Base-by-base conservation (phyloP, 305 asterid genomes). In the Salvia sclarea region DNA sequence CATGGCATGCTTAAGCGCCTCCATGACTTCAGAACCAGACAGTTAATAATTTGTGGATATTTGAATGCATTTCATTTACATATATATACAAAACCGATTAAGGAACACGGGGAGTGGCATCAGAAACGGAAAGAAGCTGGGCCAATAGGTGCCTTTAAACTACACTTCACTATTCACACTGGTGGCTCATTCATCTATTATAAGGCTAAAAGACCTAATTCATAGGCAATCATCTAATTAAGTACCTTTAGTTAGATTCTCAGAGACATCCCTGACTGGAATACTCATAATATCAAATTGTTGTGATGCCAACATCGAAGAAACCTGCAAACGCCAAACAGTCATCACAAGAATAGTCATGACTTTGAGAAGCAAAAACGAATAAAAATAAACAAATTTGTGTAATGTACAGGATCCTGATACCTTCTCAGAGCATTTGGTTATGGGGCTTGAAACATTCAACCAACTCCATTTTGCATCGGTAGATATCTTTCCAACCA, bases 391-490 rank as follows among this genome's bases (percentile, higher is more conserved):
- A 60, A 62, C 53, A 72, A 44, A 30, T 11, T 60, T 31, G 47
- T 45, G 54, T 28, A 17, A 28, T 25, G 50, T 6, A 61, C n/a
- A 44, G 20, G 18, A 25, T 14, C 5, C 74, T 48, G 58, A 17
- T 69, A 88, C 98, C 90, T 82, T 82, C 61, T 80, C 90, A 3
- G 88, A 84, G 80, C 80, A 84, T 86, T 78, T 86, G 73, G 80
- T 69, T 44, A 81, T 68, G 69, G 98, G 95, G 81, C 81, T 81
- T 38, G 74, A 66, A 74, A 86, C 83, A 71, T 89, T 89, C 52
- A 80, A 75, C 98, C 98, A 94, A 75, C 44, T 84, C 98, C 99
- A 89, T 66, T 61, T 67, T 62, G 85, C 79, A 61, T 73, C 82
- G 6, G 25, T 10, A 0, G 84, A 75, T 31, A 76, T 72, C 81